These are phyloP conservation scores for Globisporangium lucens DNA, from an alignment of 352 stramenopile genomes.

Conservation along the genomic window DNA sequence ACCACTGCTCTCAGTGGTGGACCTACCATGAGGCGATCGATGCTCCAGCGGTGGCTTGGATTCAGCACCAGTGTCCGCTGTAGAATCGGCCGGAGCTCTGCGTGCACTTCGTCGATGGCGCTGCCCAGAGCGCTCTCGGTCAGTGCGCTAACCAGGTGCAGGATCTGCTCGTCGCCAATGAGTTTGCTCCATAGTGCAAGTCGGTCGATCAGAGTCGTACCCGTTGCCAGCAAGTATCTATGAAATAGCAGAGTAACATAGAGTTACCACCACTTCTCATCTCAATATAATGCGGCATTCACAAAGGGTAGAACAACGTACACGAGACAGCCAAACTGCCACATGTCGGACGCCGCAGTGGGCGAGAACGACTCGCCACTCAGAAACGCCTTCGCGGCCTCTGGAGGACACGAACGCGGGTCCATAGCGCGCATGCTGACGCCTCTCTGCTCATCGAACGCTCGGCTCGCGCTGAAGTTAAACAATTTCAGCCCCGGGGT, in stretches of 20 bases:
- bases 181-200: slow-evolving; percentile 46
- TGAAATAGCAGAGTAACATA: neutral
- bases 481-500: slow-evolving; percentile 37
- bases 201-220: slow-evolving; percentile 33
- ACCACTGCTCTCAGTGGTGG: neutral
- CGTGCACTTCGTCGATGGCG: slow-evolving; percentile 28
- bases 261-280: neutral
- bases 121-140: slow-evolving; percentile 43
- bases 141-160: slow-evolving; percentile 57
- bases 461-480: slow-evolving; percentile 39
- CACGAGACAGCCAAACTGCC: slow-evolving; percentile 76
- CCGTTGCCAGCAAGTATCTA: slow-evolving; percentile 54
- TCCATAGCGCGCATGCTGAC: slow-evolving; percentile 31
- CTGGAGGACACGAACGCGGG: slow-evolving; percentile 34
- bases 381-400: slow-evolving; percentile 51
- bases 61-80: slow-evolving; percentile 42
- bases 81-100: slow-evolving; percentile 37
- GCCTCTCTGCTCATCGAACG: slow-evolving; percentile 27
- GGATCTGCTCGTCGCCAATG: slow-evolving; percentile 31
- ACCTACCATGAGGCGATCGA: slow-evolving; percentile 38
- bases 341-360: slow-evolving; percentile 55
- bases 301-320: slow-evolving; percentile 24
- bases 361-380: slow-evolving; percentile 35
- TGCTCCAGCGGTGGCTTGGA: slow-evolving; percentile 47
- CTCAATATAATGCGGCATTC: neutral